phyloP scores from a whole-genome alignment of 192 early-diverging fungal species.

The Chytriomyces sp. region DNA sequence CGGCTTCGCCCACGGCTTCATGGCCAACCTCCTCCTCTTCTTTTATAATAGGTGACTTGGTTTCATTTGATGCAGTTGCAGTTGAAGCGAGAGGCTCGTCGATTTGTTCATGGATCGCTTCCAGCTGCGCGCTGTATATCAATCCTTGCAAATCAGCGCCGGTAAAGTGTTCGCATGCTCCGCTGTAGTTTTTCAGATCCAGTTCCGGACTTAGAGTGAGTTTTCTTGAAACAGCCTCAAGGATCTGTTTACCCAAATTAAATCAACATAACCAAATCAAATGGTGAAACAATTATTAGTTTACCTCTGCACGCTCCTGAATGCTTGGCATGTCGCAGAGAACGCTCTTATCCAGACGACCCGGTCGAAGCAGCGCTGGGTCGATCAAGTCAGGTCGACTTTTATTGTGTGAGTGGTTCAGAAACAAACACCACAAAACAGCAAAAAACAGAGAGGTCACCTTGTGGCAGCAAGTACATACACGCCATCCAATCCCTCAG shows the following conservation, averaged over 20 bases:
- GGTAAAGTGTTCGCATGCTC: constrained; percentile 73
- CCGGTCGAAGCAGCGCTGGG: constrained; percentile 85
- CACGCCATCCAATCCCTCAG: constrained; percentile 93
- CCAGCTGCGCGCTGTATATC: constrained; percentile 89
- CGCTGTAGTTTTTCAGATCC: constrained; percentile 68
- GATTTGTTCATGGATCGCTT: constrained; percentile 79
- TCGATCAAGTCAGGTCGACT: constrained; percentile 83
- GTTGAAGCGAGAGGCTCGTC: constrained; percentile 39
- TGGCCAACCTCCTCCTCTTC: neutral
- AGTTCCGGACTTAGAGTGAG: constrained; percentile 67
- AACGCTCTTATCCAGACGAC: constrained; percentile 81
- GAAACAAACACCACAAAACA: neutral
- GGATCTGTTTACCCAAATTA: constrained; percentile 59
- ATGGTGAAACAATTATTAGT: constrained; percentile 14
- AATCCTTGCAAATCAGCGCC: constrained; percentile 96
- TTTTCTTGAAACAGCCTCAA: constrained; percentile 74
- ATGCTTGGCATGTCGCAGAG: constrained; percentile 82
- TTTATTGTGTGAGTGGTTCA: constrained; percentile 65
- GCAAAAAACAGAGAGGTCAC: constrained; percentile 29
- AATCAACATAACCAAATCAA: constrained; percentile 11
- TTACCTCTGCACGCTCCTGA: constrained; percentile 74
- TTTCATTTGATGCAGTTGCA: constrained; percentile 24
- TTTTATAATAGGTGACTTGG: neutral
- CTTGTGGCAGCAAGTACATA: constrained; percentile 95
- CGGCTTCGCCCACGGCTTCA: neutral